Percentiles rank a stretch among this genome's conserved stretches.
Evolutionary conservation across 1,284 basidiomycete genomes (phyloP).

Genomic region (Trametes hirsuta): DNA sequence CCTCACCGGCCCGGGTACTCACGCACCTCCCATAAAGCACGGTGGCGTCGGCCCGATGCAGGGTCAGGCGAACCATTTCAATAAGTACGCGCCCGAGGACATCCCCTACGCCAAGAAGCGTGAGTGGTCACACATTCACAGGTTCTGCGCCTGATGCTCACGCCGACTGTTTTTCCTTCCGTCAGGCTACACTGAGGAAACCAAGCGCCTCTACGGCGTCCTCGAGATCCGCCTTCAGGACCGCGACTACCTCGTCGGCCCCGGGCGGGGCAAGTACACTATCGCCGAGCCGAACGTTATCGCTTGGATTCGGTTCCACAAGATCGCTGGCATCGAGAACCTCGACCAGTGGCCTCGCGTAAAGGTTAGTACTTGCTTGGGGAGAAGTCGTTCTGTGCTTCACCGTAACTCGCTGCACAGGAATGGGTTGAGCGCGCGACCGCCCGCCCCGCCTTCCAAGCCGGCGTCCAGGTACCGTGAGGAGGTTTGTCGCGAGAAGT

Average conservation of each 20-base stretch:
- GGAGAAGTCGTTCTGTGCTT: not conserved
- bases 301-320: constrained; percentile 53
- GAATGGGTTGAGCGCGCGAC: constrained; percentile 30
- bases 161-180: too few species aligned
- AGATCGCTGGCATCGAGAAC: constrained; percentile 51
- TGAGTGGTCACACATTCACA: constrained; percentile 28
- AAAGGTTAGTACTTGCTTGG: constrained; percentile 28
- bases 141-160: not conserved
- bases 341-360: constrained; percentile 42
- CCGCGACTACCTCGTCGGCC: constrained; percentile 72
- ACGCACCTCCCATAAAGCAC: constrained; percentile 43
- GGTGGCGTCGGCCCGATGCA: constrained; percentile 79
- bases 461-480: constrained; percentile 31
- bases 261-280: constrained; percentile 64
- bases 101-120: constrained; percentile 68
- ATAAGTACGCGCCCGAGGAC: constrained; percentile 57
- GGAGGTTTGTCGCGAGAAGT: not conserved
- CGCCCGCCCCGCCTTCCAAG: constrained; percentile 30
- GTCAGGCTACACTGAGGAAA: constrained; percentile 75
- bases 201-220: constrained; percentile 76
- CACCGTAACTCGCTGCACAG: constrained; percentile 6
- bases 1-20: not conserved
- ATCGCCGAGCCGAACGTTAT: constrained; percentile 68
- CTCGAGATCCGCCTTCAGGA: constrained; percentile 69
- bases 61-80: constrained; percentile 72